A percentile compares a stretch with the other conserved stretches of the same genome.
Evolutionary conservation across 2,329 filamentous ascomycete genomes (phyloP).

Genomic region (Venturia effusa): DNA sequence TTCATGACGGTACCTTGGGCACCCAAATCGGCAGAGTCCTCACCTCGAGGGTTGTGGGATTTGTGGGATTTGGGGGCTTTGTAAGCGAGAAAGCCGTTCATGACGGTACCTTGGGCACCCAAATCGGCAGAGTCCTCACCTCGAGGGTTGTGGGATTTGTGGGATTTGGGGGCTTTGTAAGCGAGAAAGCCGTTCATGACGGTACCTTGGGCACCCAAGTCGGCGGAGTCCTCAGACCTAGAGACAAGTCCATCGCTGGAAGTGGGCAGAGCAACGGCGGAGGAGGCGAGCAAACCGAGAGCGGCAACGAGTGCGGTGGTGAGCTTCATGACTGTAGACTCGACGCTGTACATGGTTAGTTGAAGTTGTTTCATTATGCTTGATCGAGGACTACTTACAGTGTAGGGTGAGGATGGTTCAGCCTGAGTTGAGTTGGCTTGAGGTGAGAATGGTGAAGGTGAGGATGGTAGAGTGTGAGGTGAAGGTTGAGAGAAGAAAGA

Average conservation of each 20-base stretch:
- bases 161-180: too few relatives aligned
- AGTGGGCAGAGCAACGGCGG: not conserved
- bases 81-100: not conserved
- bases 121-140: too few relatives aligned
- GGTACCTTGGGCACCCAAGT: not conserved
- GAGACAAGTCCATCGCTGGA: not conserved
- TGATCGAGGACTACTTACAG: not conserved
- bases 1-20: too few relatives aligned
- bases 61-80: too few relatives aligned
- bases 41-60: too few relatives aligned
- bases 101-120: too few relatives aligned
- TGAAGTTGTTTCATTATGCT: not conserved
- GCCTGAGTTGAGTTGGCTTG: not conserved
- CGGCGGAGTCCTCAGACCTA: too few relatives aligned
- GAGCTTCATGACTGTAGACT: not conserved
- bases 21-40: too few relatives aligned
- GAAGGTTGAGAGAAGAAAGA: too few relatives aligned
- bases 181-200: not conserved
- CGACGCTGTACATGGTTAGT: not conserved
- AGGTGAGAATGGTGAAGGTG: not conserved
- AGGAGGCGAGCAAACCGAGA: not conserved
- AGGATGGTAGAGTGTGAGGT: not conserved
- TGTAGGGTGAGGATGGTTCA: not conserved
- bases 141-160: too few relatives aligned
- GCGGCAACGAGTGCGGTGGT: not conserved